These are phyloP conservation scores for Pseudonitzschia pungens DNA, from an alignment of 108 stramenopile species.

Conservation along the genomic window DNA sequence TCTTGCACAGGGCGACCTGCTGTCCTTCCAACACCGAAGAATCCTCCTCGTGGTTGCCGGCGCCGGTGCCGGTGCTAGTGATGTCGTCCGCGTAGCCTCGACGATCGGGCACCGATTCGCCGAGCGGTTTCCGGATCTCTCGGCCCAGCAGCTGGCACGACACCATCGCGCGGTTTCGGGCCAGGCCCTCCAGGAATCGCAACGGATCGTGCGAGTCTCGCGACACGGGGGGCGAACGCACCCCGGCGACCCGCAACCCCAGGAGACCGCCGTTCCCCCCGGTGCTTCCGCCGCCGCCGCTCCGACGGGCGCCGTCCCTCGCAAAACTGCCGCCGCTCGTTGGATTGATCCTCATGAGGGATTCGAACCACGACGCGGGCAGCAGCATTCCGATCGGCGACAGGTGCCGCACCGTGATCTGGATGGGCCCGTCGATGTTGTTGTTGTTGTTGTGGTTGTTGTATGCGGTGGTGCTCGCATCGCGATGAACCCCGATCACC, in stretches of 20 bases:
- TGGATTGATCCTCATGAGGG: slow-evolving; percentile 39
- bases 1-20: slow-evolving; percentile 55
- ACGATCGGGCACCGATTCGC: no score
- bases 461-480: neutral
- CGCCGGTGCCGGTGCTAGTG: no score
- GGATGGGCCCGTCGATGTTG: slow-evolving; percentile 47
- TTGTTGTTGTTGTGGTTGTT: no score
- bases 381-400: slow-evolving; percentile 69
- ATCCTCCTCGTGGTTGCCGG: no score
- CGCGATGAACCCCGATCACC: slow-evolving; percentile 47
- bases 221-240: neutral
- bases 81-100: no score
- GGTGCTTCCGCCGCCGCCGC: neutral
- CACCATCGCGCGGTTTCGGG: slow-evolving; percentile 45
- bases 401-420: slow-evolving; percentile 59
- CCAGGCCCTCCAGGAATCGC: slow-evolving; percentile 47
- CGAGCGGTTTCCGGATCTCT: slow-evolving; percentile 15
- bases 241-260: neutral
- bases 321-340: neutral
- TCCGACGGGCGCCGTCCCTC: neutral
- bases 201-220: slow-evolving; percentile 18
- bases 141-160: slow-evolving; percentile 61
- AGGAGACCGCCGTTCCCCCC: neutral
- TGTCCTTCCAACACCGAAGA: slow-evolving; percentile 14
- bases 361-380: slow-evolving; percentile 62